A percentile compares a stretch with the other conserved stretches of the same genome.
Conservation (phyloP, 169 alveolate species). For the Perkinsus chesapeaki region DNA sequence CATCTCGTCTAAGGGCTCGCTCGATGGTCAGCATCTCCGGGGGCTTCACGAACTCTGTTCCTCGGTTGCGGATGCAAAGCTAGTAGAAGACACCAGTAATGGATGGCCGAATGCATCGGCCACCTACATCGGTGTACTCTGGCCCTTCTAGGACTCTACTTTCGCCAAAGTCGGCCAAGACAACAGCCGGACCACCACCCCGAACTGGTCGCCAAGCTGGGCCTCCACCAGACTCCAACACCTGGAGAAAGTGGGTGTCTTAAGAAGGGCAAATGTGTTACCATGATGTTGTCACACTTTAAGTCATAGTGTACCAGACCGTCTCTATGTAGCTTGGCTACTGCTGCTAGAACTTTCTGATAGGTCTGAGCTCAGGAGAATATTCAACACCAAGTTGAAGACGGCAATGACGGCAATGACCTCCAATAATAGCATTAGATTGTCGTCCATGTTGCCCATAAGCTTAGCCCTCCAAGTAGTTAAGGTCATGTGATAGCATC, state of each 20-base stretch:
- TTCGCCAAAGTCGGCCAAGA: constrained; percentile 83
- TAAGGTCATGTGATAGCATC: constrained; percentile 58
- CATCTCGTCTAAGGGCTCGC: not conserved
- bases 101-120: constrained; percentile 27
- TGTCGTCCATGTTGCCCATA: constrained; percentile 45
- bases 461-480: constrained; percentile 64
- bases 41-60: constrained; percentile 78
- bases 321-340: constrained; percentile 65
- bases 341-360: constrained; percentile 66
- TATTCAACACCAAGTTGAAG: not conserved
- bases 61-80: constrained; percentile 57
- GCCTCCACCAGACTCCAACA: too few species aligned
- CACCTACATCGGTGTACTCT: constrained; percentile 36
- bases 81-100: constrained; percentile 1
- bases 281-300: constrained; percentile 82
- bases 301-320: constrained; percentile 84
- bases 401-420: not conserved
- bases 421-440: constrained; percentile 52
- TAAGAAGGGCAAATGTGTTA: constrained; percentile 5
- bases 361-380: constrained; percentile 25
- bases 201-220: too few species aligned
- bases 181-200: constrained; percentile 26
- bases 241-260: too few species aligned
- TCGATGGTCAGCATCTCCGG: constrained; percentile 75
- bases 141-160: constrained; percentile 71